Percentiles rank a stretch among this genome's conserved stretches.
Conservation (phyloP, 805 yeast genomes). For the Maudiozyma serrabonitensis region DNA sequence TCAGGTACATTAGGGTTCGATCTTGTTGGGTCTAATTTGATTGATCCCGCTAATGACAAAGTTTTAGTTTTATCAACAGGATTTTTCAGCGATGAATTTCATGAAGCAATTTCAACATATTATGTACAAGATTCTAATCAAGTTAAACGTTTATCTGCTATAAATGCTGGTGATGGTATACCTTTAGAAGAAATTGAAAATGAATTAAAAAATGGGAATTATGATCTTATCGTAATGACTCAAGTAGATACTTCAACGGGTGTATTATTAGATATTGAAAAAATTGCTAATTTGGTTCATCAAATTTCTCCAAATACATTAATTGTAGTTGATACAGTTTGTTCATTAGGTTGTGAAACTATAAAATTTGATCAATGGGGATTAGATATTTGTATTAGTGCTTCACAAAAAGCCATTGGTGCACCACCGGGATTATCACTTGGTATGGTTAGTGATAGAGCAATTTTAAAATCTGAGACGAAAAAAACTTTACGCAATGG, state of each 20-base stretch:
- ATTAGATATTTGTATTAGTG: slow-evolving; percentile 78
- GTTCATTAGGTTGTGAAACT: slow-evolving; percentile 85
- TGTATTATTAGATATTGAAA: slow-evolving; percentile 66
- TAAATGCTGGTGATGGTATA: slow-evolving; percentile 66
- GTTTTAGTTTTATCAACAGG: slow-evolving; percentile 85
- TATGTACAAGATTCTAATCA: slow-evolving; percentile 47
- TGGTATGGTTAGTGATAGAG: slow-evolving; percentile 66
- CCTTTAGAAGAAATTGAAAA: slow-evolving; percentile 45
- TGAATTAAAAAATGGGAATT: slow-evolving; percentile 43
- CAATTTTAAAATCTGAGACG: slow-evolving; percentile 48
- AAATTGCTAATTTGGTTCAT: slow-evolving; percentile 52
- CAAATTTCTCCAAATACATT: slow-evolving; percentile 67
- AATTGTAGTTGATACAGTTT: slow-evolving; percentile 86
- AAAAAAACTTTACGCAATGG: slow-evolving; percentile 17
- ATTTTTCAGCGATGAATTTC: slow-evolving; percentile 76
- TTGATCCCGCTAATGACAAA: slow-evolving; percentile 54
- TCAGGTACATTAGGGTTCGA: slow-evolving; percentile 97
- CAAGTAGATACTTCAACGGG: slow-evolving; percentile 97
- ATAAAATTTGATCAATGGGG: slow-evolving; percentile 85
- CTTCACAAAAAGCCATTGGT: slow-evolving; percentile 92
- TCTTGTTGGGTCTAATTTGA: slow-evolving; percentile 67
- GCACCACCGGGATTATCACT: slow-evolving; percentile 88
- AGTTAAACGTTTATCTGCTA: slow-evolving; percentile 51
- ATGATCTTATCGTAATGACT: slow-evolving; percentile 70
- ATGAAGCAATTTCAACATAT: slow-evolving; percentile 51